These are phyloP conservation scores for Gossypium arboreum DNA, from an alignment of 345 rosid species.

Conservation along the genomic window DNA sequence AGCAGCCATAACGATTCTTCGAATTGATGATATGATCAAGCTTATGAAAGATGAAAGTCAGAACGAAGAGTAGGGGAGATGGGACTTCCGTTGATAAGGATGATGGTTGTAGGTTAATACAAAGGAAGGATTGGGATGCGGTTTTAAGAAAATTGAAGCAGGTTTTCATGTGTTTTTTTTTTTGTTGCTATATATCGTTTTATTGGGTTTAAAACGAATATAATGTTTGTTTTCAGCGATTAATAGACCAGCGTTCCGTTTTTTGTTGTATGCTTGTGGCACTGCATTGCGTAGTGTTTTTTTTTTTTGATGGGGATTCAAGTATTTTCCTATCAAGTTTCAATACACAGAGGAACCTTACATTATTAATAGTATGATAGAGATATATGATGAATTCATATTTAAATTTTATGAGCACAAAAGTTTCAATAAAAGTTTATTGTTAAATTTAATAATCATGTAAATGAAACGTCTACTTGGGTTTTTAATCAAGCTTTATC, in stretches of 20 bases:
- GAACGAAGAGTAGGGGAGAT: constrained; percentile 35
- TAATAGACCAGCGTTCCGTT: not conserved
- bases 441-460: too few relatives aligned
- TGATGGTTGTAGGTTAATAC: not conserved
- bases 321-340: not conserved
- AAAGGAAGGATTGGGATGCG: not conserved
- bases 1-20: constrained; percentile 95
- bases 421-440: too few relatives aligned
- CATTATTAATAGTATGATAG: too few relatives aligned
- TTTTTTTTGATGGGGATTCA: not conserved
- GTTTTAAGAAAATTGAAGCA: not conserved
- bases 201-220: constrained; percentile 4
- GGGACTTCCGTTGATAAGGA: not conserved
- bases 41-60: constrained; percentile 90
- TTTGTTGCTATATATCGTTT: not conserved
- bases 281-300: not conserved
- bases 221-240: not conserved
- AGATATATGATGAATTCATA: too few relatives aligned
- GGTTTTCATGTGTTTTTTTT: not conserved
- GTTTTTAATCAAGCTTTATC: too few relatives aligned
- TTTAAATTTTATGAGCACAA: too few relatives aligned
- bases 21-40: constrained; percentile 97
- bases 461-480: too few relatives aligned
- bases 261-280: not conserved
- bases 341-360: too few relatives aligned